A percentile compares a stretch with the other conserved stretches of the same genome.
phyloP scores from a whole-genome alignment of 495 filamentous ascomycete genomes.

The Cudoniella acicularis region DNA sequence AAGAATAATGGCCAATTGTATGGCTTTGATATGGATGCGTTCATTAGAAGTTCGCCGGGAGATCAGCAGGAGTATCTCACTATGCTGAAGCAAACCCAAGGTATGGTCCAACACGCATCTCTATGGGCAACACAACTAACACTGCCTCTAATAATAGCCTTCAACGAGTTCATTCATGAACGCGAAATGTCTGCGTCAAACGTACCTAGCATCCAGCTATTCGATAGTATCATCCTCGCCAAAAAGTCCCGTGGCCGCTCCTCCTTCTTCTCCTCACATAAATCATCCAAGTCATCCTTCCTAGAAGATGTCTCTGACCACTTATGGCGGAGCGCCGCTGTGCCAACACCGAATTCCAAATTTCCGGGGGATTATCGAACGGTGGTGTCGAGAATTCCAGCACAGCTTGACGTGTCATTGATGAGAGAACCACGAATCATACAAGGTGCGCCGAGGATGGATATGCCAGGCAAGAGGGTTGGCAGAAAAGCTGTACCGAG shows the following conservation, averaged over 20 bases:
- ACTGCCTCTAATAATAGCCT: too few relatives aligned
- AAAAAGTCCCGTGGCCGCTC: conserved; percentile 82
- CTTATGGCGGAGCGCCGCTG: conserved; percentile 85
- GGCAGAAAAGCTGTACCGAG: conserved; percentile 71
- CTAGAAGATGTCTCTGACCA: conserved; percentile 85
- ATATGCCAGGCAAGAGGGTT: conserved; percentile 49
- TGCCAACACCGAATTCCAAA: conserved; percentile 68
- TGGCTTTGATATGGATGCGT: conserved; percentile 90
- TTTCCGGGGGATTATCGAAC: conserved; percentile 63
- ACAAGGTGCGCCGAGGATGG: conserved; percentile 66
- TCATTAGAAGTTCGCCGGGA: conserved; percentile 82
- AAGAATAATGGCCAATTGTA: conserved; percentile 85
- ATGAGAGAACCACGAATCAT: conserved; percentile 86
- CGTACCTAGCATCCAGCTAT: conserved; percentile 72
- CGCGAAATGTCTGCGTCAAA: conserved; percentile 62
- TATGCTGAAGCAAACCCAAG: conserved; percentile 90
- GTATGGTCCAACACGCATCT: conserved; percentile 46
- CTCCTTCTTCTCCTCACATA: conserved; percentile 44
- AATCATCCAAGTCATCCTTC: conserved; percentile 60
- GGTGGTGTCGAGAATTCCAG: conserved; percentile 59
- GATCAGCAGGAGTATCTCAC: conserved; percentile 87
- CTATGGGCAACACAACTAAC: too few relatives aligned
- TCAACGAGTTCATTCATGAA: conserved; percentile 96
- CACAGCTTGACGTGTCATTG: conserved; percentile 76
- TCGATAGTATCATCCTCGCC: conserved; percentile 92